Evolutionary conservation across 495 filamentous ascomycete genomes (phyloP).

Genomic region (Oidiodendron maius): DNA sequence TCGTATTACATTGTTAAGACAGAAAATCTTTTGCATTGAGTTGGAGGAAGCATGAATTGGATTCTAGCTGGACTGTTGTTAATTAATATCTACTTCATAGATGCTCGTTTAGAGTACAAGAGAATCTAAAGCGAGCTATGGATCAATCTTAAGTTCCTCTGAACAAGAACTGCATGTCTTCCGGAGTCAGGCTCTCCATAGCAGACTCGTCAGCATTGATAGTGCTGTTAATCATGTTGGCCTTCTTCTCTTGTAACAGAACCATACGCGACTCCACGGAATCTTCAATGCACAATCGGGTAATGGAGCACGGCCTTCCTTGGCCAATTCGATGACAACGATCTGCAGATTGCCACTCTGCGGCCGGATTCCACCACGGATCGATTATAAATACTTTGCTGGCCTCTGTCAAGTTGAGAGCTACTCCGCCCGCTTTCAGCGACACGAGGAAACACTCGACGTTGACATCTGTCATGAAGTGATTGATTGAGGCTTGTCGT

Average conservation of each 20-base stretch:
- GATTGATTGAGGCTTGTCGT: slow-evolving; percentile 79
- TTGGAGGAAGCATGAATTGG: too few relatives aligned
- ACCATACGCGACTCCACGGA: slow-evolving; percentile 94
- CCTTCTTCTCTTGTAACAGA: slow-evolving; percentile 93
- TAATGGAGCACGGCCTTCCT: slow-evolving; percentile 88
- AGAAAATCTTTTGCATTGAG: too few relatives aligned
- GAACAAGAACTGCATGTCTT: slow-evolving; percentile 95
- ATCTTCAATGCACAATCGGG: slow-evolving; percentile 89
- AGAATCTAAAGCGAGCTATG: too few relatives aligned
- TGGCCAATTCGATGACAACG: slow-evolving; percentile 97
- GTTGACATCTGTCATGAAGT: slow-evolving; percentile 90
- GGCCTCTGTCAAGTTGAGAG: slow-evolving; percentile 90
- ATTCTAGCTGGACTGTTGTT: too few relatives aligned
- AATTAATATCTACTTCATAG: too few relatives aligned
- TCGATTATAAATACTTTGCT: slow-evolving; percentile 93
- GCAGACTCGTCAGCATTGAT: slow-evolving; percentile 86
- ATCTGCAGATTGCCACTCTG: slow-evolving; percentile 96
- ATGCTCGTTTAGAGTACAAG: too few relatives aligned
- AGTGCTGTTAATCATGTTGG: slow-evolving; percentile 90
- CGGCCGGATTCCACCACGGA: slow-evolving; percentile 97
- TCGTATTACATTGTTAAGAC: too few relatives aligned
- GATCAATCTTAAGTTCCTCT: slow-evolving; percentile 57
- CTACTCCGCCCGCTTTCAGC: slow-evolving; percentile 91
- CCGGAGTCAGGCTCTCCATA: slow-evolving; percentile 81
- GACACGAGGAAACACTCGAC: slow-evolving; percentile 95